Evolutionary conservation across 805 yeast species (phyloP), one percentile per base, ranked within the genome.

Genomic region (Hanseniaspora osmophila): DNA sequence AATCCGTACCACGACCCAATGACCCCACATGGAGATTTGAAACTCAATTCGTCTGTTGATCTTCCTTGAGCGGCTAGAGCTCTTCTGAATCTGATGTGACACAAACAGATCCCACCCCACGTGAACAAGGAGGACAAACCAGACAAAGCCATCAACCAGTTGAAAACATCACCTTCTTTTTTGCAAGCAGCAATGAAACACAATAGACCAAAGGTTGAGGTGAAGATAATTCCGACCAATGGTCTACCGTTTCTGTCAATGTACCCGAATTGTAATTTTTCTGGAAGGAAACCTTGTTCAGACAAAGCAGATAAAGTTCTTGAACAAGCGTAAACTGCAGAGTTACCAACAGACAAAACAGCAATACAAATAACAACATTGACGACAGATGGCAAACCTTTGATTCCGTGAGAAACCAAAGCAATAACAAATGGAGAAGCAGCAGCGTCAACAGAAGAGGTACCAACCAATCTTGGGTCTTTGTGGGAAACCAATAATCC

Each of bases 381-480:
- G 64, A 81, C 69, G 33, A 81, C 73, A 38, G 75, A 68, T 22
- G 84, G 84, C 43, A 79, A 62, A 41, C 79, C 86, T 32, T 60
- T 64, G 51, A 79, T 77, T 48, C 84, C 84, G 29, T 81, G 82
- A 42, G 70, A 68, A 33, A 60, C 66, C 47, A 80, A 74, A 30
- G 90, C 84, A 63, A 83, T 76, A 45, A 82, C 90, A 53, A 82
- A 82, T 15, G 92, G 90, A 15, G 88, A 81, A 12, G 86, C 82
- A n/a, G 78, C 64, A 42, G 80, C 80, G 50, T 74, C 76, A 45
- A 71, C 75, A 42, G 67, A 71, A 40, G 71, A 59, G 30, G 73
- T 66, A 48, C 74, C 73, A 46, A 72, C 62, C 50, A 70, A 62
- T 49, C 74, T 60, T 9, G 58, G 49, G 44, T 70, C 70, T 41